Base-by-base conservation (phyloP, 306 rosid genomes). In the Vigna radiata region DNA sequence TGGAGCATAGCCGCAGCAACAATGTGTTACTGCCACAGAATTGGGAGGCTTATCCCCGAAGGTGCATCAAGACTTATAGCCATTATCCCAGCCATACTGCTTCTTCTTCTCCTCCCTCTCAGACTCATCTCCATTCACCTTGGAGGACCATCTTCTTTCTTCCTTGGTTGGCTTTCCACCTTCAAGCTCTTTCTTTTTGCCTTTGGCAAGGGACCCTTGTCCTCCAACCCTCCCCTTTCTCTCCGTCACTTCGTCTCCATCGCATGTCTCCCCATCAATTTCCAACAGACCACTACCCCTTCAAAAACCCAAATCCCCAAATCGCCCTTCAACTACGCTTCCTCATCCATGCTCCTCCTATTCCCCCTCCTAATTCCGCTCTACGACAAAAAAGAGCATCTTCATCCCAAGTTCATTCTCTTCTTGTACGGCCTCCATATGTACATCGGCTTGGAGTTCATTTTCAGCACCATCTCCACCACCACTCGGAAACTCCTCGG, bases 101-200 rank as follows among this genome's bases (percentile, higher is more conserved):
- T 76, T 11, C 75, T 84, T 27, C 75, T 84, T 3, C 73, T 84
- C 13, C 84, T 84, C 39, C 87, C 87, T 71, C 63, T 80, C 0
- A 70, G 82, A 10, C 79, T 84, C 49, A 71, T 5, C 21, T 76
- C 87, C 4, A 0, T 80, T 47, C 66, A 70, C 53, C 72, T 84
- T 7, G 87, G 87, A 19, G 84, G 84, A 0, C 82, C 87, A 1
- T 4, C 87, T 25, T 36, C 79, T 13, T 84, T 84, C 82, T 47
- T 84, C 73, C 23, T 84, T 0, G 76, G 56, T 13, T 84, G 87
- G 87, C 87, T 84, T 47, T 70, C 87, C 8, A 84, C 82, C 46
- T 84, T 84, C 84, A 84, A 80, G n/a, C 87, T 84, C 58, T 12
- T 84, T 1, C 84, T 84, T 9, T 84, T 80, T 23, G 79, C 82